Conservation (phyloP, 2,329 filamentous ascomycete species). For the Trichoderma harzianum region DNA sequence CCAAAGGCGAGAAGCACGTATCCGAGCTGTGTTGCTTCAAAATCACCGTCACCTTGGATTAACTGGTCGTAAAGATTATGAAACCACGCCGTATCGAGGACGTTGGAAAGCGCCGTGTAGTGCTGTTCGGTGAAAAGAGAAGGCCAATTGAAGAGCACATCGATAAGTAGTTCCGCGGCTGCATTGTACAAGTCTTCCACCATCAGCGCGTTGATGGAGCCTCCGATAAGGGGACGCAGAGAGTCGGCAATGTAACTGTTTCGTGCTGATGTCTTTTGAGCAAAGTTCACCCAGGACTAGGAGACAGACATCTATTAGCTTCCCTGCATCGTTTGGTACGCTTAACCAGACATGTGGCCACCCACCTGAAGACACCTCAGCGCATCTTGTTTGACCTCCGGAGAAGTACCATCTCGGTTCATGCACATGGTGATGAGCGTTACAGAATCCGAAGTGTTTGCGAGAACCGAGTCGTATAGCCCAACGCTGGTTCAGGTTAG, state of each 20-base stretch:
- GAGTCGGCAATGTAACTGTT: conserved; percentile 55
- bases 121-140: conserved; percentile 59
- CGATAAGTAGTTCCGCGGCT: conserved; percentile 62
- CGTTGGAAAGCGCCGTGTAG: conserved; percentile 52
- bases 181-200: conserved; percentile 56
- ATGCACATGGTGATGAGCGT: conserved; percentile 41
- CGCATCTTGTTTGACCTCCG: conserved; percentile 49
- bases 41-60: conserved; percentile 58
- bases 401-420: conserved; percentile 26
- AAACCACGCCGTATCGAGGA: conserved; percentile 61
- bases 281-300: conserved; percentile 72
- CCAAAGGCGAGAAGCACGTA: conserved; percentile 66
- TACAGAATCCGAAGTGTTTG: conserved; percentile 40
- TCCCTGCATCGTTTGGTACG: conserved; percentile 25
- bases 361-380: conserved; percentile 61
- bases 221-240: conserved; percentile 57
- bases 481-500: conserved; percentile 31
- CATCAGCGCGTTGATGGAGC: conserved; percentile 59
- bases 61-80: conserved; percentile 53
- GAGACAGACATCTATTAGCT: not conserved
- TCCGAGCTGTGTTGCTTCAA: conserved; percentile 63
- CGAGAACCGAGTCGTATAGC: conserved; percentile 39
- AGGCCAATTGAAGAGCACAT: conserved; percentile 62
- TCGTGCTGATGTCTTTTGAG: conserved; percentile 59
- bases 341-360: conserved; percentile 20